Conservation (phyloP, 768 basidiomycete genomes). For the Auricularia heimuer region DNA sequence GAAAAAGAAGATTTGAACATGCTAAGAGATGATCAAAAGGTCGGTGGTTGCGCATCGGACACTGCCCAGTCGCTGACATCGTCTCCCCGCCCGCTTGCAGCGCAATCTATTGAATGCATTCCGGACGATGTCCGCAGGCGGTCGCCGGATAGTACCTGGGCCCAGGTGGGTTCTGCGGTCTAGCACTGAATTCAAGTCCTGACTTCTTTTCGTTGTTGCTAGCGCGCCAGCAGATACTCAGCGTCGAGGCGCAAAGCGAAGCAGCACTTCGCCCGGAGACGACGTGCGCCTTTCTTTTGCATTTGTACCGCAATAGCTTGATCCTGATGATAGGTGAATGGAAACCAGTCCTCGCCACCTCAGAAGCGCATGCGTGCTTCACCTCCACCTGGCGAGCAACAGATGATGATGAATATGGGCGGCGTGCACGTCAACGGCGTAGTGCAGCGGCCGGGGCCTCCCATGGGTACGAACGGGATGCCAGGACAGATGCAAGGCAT, state of each 20-base stretch:
- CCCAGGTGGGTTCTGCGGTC: too few relatives aligned
- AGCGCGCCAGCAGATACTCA: not conserved
- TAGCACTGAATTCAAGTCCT: too few relatives aligned
- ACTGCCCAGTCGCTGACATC: not conserved
- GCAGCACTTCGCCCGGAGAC: slow-evolving; percentile 27
- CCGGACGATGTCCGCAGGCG: too few relatives aligned
- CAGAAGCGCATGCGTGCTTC: slow-evolving; percentile 24
- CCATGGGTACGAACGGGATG: not conserved
- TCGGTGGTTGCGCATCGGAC: not conserved
- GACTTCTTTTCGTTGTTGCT: too few relatives aligned
- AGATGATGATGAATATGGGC: not conserved
- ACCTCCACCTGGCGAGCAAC: slow-evolving; percentile 17
- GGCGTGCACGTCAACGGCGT: not conserved
- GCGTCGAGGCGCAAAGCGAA: slow-evolving; percentile 19
- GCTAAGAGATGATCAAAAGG: not conserved
- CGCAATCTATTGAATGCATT: too few relatives aligned
- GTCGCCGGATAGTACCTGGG: too few relatives aligned
- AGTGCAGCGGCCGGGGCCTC: not conserved
- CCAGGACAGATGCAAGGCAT: not conserved
- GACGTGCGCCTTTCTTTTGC: slow-evolving; percentile 17
- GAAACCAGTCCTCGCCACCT: slow-evolving; percentile 24
- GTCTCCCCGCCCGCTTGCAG: too few relatives aligned
- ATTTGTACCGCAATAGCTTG: not conserved
- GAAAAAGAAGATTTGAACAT: not conserved
- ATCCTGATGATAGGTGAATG: slow-evolving; percentile 9